Evolutionary conservation across 257 asterid species (phyloP), one percentile per base, ranked within the genome.

Genomic region (Petunia axillaris): DNA sequence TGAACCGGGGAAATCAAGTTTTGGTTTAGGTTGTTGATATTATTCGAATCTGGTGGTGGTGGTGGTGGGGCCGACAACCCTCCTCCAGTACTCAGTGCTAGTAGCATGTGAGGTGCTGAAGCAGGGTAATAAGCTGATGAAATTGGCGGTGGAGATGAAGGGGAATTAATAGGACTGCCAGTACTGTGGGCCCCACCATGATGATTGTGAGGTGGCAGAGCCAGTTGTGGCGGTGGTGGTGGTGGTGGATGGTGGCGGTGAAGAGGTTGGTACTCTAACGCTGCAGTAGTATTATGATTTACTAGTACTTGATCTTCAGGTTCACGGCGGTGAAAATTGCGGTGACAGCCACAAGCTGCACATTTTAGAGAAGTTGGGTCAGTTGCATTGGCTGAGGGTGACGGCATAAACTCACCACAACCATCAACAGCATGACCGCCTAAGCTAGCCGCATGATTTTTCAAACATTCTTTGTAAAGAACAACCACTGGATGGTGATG

Each of bases 281-380:
- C 92, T 3, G 97, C 88, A 1, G 84, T 40, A 5, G 92, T 76
- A 68, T 66, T 79, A 0, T 91, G 88, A 2, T 83, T 88, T 0
- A 84, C 84, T 55, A 82, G 67, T 0, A 85, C 85, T 3, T 87
- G 95, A 1, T 94, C 98, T 1, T 97, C 92, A 74, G 95, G 91
- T 78, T 94, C 98, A 0, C 98, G 98, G 85, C 99, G 98, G 88
- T 95, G 99, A 92, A 95, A 95, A 66, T 92, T 95, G 38, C 98
- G 97, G 91, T 95, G 99, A 85, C 99, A 96, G 1, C 98, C 98
- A 78, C 98, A 96, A 1, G 97, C 99, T 16, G 99, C 98, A 90
- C 99, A 96, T 87, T 88, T 94, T 2, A 96, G 89, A 14, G 98
- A 91, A 37, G 99, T 89, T 46, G 99, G 98, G 83, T 93, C 96